Base-by-base conservation (phyloP, 257 asterid genomes). In the Orobanche coerulescens region DNA sequence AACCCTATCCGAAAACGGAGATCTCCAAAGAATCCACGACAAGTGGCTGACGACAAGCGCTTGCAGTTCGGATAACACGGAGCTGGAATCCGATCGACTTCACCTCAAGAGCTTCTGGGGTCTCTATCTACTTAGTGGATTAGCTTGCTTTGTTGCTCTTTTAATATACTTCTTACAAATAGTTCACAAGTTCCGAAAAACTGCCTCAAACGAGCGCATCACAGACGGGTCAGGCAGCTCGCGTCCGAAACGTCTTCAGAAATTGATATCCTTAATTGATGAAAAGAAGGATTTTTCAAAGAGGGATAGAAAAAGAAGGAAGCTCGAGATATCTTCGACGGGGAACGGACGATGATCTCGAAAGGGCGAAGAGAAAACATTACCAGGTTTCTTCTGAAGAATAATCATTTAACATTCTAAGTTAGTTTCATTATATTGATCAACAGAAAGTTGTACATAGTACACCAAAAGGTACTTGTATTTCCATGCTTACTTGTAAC, bases 11-110 rank as follows among this genome's bases (percentile, higher is more conserved):
- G 98, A 88, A 71, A 86, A 82, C 14, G 98, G 98, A 50, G 98
- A 93, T 23, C 95, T 93, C 72, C 97, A 93, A 63, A 68, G 95
- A 33, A 88, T 93, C 61, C 94, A 86, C 68, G 97, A 93, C 82
- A 93, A 93, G 70, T 93, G 98, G 98, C 67, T 93, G 61, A 83
- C 90, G 7, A 72, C 72, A 23, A 65, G 79, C 37, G 56, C 73
- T 1, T 90, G 97, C 71, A 65, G 81, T 54, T 60, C 78, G 9
- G 84, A 74, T 16, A 81, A 81, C 49, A 64, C 73, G 2, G 82
- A 74, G 72, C 68, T 81, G 0, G 90, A 78, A n/a, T 80, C 88
- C 0, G 76, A 81, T 34, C 90, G 72, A 34, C 95, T 84, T 52
- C 86, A 85, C 36, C 76, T 87, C 18, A 78, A 76, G 71, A 87